A percentile compares a stretch with the other conserved stretches of the same genome.
These are phyloP conservation scores for Taiozyma onychis DNA, from an alignment of 1,139 yeast species.

Conservation along the genomic window DNA sequence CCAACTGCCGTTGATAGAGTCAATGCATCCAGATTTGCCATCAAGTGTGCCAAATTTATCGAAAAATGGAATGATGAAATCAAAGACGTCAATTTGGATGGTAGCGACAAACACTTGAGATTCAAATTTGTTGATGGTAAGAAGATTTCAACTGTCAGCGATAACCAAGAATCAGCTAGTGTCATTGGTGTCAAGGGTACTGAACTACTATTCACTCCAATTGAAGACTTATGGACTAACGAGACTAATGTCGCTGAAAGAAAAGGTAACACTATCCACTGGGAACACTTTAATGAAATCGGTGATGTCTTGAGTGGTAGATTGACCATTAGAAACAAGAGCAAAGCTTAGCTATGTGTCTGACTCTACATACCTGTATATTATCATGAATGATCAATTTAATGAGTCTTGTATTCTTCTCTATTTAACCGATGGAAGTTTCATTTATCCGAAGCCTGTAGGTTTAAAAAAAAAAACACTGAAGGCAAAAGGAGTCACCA, in stretches of 20 bases:
- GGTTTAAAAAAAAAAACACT: neutral
- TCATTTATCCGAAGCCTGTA: neutral
- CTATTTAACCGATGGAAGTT: neutral
- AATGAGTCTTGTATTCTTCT: neutral
- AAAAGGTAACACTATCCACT: constrained; percentile 63
- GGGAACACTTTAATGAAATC: constrained; percentile 54
- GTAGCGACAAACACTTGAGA: constrained; percentile 31
- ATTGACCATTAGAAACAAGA: constrained; percentile 37
- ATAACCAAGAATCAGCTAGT: constrained; percentile 44
- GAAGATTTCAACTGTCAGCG: constrained; percentile 33
- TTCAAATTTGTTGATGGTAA: constrained; percentile 35
- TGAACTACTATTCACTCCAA: constrained; percentile 48
- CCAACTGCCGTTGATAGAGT: constrained; percentile 96
- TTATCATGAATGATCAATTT: neutral
- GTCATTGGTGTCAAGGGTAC: constrained; percentile 71
- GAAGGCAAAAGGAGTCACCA: neutral
- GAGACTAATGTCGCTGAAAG: constrained; percentile 58
- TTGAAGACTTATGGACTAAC: constrained; percentile 47
- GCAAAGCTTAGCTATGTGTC: neutral
- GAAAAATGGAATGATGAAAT: constrained; percentile 43
- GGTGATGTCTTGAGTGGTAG: constrained; percentile 72
- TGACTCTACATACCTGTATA: neutral
- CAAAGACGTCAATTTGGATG: constrained; percentile 24
- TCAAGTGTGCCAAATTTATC: constrained; percentile 80
- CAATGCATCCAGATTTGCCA: constrained; percentile 85